phyloP scores from a whole-genome alignment of 176 grass and related monocot genomes.

The Coix lacrymajobi region DNA sequence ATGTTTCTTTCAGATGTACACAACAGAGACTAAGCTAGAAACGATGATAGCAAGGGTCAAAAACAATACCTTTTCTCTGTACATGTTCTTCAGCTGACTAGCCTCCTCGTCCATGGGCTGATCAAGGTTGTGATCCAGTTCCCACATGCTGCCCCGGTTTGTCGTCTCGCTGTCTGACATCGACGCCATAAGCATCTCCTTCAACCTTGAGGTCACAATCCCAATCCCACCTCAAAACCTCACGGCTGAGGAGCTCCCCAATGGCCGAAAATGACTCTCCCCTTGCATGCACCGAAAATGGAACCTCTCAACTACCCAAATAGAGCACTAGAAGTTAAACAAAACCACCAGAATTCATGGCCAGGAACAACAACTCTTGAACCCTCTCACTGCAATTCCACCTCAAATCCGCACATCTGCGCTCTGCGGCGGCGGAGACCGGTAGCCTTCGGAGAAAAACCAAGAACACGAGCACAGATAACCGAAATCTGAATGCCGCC shows the following conservation, averaged over 20 bases:
- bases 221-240: conserved; percentile 10
- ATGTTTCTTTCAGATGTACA: conserved; percentile 13
- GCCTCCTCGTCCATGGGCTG: conserved; percentile 89
- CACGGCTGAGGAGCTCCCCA: background rate
- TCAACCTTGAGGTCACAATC: conserved; percentile 5
- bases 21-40: background rate
- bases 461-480: background rate
- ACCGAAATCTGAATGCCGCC: conserved; percentile 23
- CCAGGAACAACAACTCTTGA: background rate
- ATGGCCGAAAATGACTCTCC: background rate
- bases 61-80: conserved; percentile 70
- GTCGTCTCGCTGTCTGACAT: conserved; percentile 33
- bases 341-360: background rate
- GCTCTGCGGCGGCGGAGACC: background rate
- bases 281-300: conserved; percentile 9
- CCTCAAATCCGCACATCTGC: conserved; percentile 22
- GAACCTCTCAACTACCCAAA: background rate
- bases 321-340: background rate
- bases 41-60: conserved; percentile 1
- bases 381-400: background rate
- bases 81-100: conserved; percentile 56
- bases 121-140: conserved; percentile 69
- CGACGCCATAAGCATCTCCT: conserved; percentile 51
- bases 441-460: background rate
- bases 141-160: conserved; percentile 70